phyloP scores from a whole-genome alignment of 306 rosid genomes.

The Rosa persica region DNA sequence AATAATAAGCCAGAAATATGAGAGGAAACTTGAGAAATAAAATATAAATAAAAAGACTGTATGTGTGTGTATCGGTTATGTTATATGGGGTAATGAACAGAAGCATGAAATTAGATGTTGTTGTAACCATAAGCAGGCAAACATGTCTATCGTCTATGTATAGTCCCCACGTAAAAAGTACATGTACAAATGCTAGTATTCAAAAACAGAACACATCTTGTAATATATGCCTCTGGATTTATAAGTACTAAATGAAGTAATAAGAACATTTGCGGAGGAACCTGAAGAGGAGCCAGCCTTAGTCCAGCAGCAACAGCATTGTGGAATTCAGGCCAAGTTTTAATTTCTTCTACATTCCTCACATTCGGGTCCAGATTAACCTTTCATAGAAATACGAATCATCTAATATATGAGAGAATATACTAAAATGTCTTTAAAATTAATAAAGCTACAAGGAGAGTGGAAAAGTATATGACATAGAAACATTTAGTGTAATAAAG shows the following conservation, averaged over 20 bases:
- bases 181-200: background rate
- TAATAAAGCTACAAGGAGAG: background rate
- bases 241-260: slow-evolving; percentile 12
- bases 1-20: slow-evolving; percentile 30
- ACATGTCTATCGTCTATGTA: background rate
- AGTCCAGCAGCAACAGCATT: slow-evolving; percentile 98
- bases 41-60: slow-evolving; percentile 12
- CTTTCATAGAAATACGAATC: slow-evolving; percentile 31
- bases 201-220: background rate
- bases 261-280: slow-evolving; percentile 12
- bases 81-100: background rate
- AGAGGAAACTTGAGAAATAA: slow-evolving; percentile 18
- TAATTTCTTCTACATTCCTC: slow-evolving; percentile 87
- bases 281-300: slow-evolving; percentile 97
- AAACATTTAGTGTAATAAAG: background rate
- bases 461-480: background rate
- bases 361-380: slow-evolving; percentile 85
- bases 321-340: slow-evolving; percentile 96
- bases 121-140: background rate
- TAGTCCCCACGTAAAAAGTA: background rate
- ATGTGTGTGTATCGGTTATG: background rate
- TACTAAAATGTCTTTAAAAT: background rate
- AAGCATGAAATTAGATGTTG: background rate
- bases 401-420: background rate
- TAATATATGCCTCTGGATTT: slow-evolving; percentile 6